These are phyloP conservation scores for Eucalyptus melliodora DNA, from an alignment of 345 rosid species.

Conservation along the genomic window DNA sequence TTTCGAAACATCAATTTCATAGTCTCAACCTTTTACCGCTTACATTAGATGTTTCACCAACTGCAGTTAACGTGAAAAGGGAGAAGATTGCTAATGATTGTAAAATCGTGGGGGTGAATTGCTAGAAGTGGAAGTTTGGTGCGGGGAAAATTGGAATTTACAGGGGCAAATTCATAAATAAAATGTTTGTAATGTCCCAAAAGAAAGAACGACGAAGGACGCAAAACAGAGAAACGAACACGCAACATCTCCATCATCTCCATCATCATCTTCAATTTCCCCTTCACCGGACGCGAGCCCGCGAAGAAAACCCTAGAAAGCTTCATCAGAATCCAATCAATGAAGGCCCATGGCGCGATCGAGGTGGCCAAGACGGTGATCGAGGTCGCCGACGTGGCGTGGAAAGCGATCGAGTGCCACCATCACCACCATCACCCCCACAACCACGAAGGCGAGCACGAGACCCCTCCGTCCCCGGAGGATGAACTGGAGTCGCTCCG, in stretches of 20 bases:
- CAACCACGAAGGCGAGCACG: not conserved
- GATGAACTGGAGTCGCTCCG: constrained; percentile 47
- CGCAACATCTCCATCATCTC: not conserved
- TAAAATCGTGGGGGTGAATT: not conserved
- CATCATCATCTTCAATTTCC: not conserved
- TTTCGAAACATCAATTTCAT: not conserved
- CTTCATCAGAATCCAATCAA: not conserved
- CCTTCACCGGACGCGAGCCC: not conserved
- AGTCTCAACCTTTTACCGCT: not conserved
- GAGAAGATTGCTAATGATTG: not conserved
- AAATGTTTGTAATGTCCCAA: not conserved
- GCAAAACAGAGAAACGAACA: not conserved
- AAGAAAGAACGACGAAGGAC: not conserved
- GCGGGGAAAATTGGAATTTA: not conserved
- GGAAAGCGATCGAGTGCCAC: constrained; percentile 58
- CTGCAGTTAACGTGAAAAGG: not conserved
- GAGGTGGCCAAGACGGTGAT: constrained; percentile 92
- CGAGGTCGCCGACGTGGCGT: constrained; percentile 94
- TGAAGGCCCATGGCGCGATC: constrained; percentile 18
- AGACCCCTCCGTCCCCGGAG: not conserved
- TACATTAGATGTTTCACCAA: not conserved
- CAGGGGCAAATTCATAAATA: not conserved
- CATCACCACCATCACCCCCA: constrained; percentile 42
- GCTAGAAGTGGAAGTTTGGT: not conserved
- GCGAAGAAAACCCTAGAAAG: not conserved